Percentiles rank a stretch among this genome's conserved stretches.
phyloP scores from a whole-genome alignment of 2,329 filamentous ascomycete genomes.

The Fusarium xyrophilum region DNA sequence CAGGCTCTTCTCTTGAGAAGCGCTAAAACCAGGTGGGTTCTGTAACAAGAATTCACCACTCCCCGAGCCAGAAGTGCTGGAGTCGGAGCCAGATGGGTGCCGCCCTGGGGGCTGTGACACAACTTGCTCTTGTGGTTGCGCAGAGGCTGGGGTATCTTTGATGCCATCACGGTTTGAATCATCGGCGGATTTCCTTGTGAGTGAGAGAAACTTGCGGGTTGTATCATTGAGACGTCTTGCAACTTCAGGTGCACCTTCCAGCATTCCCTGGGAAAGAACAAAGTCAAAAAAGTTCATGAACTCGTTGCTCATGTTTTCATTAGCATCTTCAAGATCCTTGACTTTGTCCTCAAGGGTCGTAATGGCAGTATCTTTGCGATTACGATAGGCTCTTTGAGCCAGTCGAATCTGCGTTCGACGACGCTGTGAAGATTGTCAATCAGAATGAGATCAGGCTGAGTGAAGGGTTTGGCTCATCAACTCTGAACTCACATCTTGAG shows the following conservation, averaged over 20 bases:
- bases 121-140: background rate
- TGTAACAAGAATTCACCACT: background rate
- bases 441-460: background rate
- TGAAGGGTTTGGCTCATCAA: background rate
- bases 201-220: slow-evolving; percentile 63
- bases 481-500: slow-evolving; percentile 72
- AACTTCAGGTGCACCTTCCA: slow-evolving; percentile 64
- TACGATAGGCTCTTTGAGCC: slow-evolving; percentile 83
- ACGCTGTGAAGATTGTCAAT: slow-evolving; percentile 58
- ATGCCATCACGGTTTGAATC: slow-evolving; percentile 27
- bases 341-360: slow-evolving; percentile 74
- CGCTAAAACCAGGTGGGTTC: background rate
- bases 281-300: slow-evolving; percentile 73
- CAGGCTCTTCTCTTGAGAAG: slow-evolving; percentile 1
- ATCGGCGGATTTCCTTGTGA: slow-evolving; percentile 57
- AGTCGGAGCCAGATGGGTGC: slow-evolving; percentile 1
- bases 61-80: slow-evolving; percentile 8
- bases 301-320: slow-evolving; percentile 75
- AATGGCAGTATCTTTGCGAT: slow-evolving; percentile 84
- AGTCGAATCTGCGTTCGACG: slow-evolving; percentile 86
- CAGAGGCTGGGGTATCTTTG: background rate
- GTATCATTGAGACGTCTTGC: slow-evolving; percentile 63
- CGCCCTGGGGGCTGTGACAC: background rate
- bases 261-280: slow-evolving; percentile 62
- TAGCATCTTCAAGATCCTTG: slow-evolving; percentile 69